Percentiles rank a stretch among this genome's conserved stretches.
These are phyloP conservation scores for Mortierella sp. DNA, from an alignment of 371 early-diverging fungal species.

Conservation along the genomic window DNA sequence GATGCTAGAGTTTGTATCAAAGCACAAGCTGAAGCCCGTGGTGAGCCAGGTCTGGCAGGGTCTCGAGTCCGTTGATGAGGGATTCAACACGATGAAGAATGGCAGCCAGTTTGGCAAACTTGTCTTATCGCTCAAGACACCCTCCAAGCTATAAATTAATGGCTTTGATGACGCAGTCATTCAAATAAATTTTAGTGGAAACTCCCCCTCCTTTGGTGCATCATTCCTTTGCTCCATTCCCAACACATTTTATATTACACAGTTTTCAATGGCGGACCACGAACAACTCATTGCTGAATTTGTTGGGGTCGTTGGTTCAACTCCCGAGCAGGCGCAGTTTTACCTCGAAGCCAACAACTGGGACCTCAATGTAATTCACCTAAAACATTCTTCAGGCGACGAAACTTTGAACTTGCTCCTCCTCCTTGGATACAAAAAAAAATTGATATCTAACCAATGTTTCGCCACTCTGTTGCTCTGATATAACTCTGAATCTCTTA, in stretches of 20 bases:
- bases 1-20: conserved; percentile 71
- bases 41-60: conserved; percentile 74
- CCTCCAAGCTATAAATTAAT: conserved; percentile 29
- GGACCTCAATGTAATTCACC: conserved; percentile 72
- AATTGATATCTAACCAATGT: neutral
- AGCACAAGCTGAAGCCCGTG: conserved; percentile 70
- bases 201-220: neutral
- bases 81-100: conserved; percentile 68
- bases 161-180: conserved; percentile 5
- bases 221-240: neutral
- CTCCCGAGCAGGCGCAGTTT: conserved; percentile 75
- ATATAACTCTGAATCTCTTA: neutral
- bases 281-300: conserved; percentile 72
- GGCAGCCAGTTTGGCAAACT: conserved; percentile 74
- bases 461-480: too few species aligned
- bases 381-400: too few species aligned
- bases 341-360: conserved; percentile 81
- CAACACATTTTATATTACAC: neutral
- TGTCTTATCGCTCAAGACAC: conserved; percentile 56
- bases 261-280: conserved; percentile 65
- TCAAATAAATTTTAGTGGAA: neutral
- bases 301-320: conserved; percentile 66
- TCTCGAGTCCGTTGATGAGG: conserved; percentile 63
- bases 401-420: too few species aligned
- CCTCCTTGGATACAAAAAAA: too few species aligned